A percentile compares a stretch with the other conserved stretches of the same genome.
These are phyloP conservation scores for Musa beccarii DNA, from an alignment of 176 grass and related monocot species.

Conservation along the genomic window DNA sequence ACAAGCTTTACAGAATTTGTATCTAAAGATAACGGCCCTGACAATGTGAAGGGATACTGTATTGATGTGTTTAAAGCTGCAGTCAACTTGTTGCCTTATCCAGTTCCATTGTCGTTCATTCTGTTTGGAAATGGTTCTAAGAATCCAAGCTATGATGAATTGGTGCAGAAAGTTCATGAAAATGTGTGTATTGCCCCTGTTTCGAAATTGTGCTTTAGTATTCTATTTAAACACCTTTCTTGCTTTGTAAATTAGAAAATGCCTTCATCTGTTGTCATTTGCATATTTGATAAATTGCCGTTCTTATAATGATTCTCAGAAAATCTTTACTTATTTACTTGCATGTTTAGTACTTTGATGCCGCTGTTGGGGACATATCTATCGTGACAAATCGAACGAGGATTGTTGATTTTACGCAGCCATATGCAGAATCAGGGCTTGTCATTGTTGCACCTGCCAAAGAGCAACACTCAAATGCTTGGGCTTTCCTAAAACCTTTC, in stretches of 20 bases:
- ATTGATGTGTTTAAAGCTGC: constrained; percentile 19
- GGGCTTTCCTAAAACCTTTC: constrained; percentile 20
- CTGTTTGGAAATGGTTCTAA: constrained; percentile 11
- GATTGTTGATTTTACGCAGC: constrained; percentile 18
- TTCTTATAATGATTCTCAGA: no score
- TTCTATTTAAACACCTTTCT: background rate
- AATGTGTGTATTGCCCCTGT: constrained; percentile 2
- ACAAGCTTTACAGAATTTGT: constrained; percentile 5
- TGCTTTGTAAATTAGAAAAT: background rate
- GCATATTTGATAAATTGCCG: no score
- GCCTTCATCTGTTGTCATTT: background rate
- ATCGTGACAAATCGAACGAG: constrained; percentile 18
- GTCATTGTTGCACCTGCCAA: constrained; percentile 11
- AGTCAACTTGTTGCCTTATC: constrained; percentile 10
- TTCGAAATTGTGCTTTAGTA: background rate
- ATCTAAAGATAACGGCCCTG: constrained; percentile 1
- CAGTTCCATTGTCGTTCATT: constrained; percentile 14
- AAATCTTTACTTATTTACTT: background rate
- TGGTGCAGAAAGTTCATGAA: constrained; percentile 9
- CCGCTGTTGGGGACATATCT: constrained; percentile 17
- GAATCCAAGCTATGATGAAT: constrained; percentile 19
- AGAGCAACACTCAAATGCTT: background rate
- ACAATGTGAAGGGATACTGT: constrained; percentile 13
- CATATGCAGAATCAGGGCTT: constrained; percentile 6
- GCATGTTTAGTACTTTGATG: constrained; percentile 10